A percentile compares a stretch with the other conserved stretches of the same genome.
phyloP scores from a whole-genome alignment of 495 filamentous ascomycete genomes.

The Durotheca rogersii region DNA sequence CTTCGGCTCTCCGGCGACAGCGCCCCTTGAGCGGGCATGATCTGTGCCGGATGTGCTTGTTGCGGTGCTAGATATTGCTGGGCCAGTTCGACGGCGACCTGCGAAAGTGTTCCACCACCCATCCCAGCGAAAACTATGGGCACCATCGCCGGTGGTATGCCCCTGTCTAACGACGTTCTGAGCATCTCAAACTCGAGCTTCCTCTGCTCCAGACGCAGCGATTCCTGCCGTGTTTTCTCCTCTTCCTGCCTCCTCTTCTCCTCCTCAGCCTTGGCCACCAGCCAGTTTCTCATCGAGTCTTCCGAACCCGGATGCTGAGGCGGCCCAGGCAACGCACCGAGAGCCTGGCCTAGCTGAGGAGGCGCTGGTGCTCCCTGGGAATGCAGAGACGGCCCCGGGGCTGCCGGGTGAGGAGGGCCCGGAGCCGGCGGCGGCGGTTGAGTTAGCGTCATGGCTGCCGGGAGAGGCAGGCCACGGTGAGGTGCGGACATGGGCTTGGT shows the following conservation, averaged over 20 bases:
- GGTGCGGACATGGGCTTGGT: conserved; percentile 65
- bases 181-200: conserved; percentile 83
- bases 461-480: conserved; percentile 74
- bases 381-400: conserved; percentile 40
- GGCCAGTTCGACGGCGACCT: conserved; percentile 66
- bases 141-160: conserved; percentile 82
- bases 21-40: conserved; percentile 51
- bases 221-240: conserved; percentile 82
- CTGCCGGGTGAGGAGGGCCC: conserved; percentile 40
- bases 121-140: conserved; percentile 89
- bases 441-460: conserved; percentile 68
- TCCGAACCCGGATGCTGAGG: conserved; percentile 74
- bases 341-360: conserved; percentile 41
- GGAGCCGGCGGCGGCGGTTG: conserved; percentile 43
- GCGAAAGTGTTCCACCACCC: conserved; percentile 60
- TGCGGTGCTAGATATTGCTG: conserved; percentile 67
- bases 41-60: conserved; percentile 52
- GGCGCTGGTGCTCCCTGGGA: conserved; percentile 37
- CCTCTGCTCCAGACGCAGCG: conserved; percentile 73
- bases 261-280: conserved; percentile 81
- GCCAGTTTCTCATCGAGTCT: conserved; percentile 79
- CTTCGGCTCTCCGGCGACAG: conserved; percentile 49
- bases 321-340: conserved; percentile 65
- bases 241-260: conserved; percentile 83
- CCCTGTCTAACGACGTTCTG: conserved; percentile 72